Conservation (phyloP, 2,329 filamentous ascomycete species). For the Fusarium newnesense region DNA sequence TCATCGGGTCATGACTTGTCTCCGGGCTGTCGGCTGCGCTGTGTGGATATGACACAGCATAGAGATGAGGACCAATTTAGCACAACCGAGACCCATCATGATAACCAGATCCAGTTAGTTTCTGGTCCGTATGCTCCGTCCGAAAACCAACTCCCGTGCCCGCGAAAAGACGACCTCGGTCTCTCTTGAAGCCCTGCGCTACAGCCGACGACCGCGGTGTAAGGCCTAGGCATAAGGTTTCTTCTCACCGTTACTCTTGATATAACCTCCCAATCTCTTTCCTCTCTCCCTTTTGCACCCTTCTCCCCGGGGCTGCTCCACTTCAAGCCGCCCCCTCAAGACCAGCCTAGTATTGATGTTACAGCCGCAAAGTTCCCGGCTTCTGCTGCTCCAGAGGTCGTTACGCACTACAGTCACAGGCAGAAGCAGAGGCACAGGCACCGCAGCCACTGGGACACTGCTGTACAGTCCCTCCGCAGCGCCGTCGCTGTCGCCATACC, state of each 20-base stretch:
- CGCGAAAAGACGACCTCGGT: slow-evolving; percentile 39
- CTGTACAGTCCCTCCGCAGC: slow-evolving; percentile 16
- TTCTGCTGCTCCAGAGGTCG: slow-evolving; percentile 38
- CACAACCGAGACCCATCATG: slow-evolving; percentile 19
- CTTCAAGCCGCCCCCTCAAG: slow-evolving; percentile 28
- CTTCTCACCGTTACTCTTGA: slow-evolving; percentile 24
- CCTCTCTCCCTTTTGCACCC: slow-evolving; percentile 19
- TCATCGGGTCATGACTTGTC: slow-evolving; percentile 1
- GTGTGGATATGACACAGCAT: slow-evolving; percentile 15
- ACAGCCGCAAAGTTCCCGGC: slow-evolving; percentile 27
- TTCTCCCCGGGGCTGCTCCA: slow-evolving; percentile 43
- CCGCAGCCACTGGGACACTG: slow-evolving; percentile 14
- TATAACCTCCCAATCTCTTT: slow-evolving; percentile 16
- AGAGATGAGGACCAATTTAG: slow-evolving; percentile 7
- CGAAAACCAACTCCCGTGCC: slow-evolving; percentile 26
- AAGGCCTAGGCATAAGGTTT: slow-evolving; percentile 9
- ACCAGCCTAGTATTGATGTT: slow-evolving; percentile 34
- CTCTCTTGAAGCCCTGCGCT: slow-evolving; percentile 19
- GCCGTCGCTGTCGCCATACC: slow-evolving; percentile 27
- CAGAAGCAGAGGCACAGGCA: slow-evolving; percentile 12
- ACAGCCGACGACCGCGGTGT: slow-evolving; percentile 43
- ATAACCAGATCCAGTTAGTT: slow-evolving; percentile 30
- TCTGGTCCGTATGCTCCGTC: slow-evolving; percentile 19
- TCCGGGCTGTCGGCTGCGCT: slow-evolving; percentile 17
- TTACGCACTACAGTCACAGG: slow-evolving; percentile 19